These are phyloP conservation scores for Cyclocybe aegerita DNA, from an alignment of 768 basidiomycete species.

Conservation along the genomic window DNA sequence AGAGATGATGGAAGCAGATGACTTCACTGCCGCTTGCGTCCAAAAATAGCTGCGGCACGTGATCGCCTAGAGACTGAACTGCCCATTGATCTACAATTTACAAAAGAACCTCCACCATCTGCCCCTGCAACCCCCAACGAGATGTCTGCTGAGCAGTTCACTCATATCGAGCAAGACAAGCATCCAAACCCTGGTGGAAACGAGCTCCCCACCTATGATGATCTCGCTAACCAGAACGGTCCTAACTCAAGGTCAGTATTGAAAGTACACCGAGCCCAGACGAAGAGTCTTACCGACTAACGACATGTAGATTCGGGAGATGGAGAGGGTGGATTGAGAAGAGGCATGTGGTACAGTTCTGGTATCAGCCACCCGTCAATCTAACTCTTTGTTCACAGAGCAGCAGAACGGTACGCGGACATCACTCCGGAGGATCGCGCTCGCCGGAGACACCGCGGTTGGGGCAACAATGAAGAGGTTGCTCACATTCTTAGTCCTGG, in stretches of 20 bases:
- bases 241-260: slow-evolving; percentile 72
- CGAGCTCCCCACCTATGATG: slow-evolving; percentile 76
- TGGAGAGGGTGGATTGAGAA: slow-evolving; percentile 92
- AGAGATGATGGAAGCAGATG: too few relatives aligned
- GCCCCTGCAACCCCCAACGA: slow-evolving; percentile 6
- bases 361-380: neutral
- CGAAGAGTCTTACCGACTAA: slow-evolving; percentile 8
- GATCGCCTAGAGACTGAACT: slow-evolving; percentile 18
- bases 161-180: slow-evolving; percentile 45
- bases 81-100: too few relatives aligned
- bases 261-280: slow-evolving; percentile 5
- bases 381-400: slow-evolving; percentile 41
- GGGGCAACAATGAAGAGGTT: slow-evolving; percentile 51
- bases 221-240: slow-evolving; percentile 72
- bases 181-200: slow-evolving; percentile 35
- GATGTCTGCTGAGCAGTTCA: slow-evolving; percentile 28
- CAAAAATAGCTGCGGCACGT: slow-evolving; percentile 21
- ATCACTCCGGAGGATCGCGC: slow-evolving; percentile 55
- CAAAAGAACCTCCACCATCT: slow-evolving; percentile 1
- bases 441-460: slow-evolving; percentile 65
- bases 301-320: slow-evolving; percentile 64
- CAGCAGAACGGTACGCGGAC: slow-evolving; percentile 79
- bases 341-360: slow-evolving; percentile 45
- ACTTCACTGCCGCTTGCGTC: neutral
- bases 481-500: neutral